Conservation (phyloP, 2,329 filamentous ascomycete species). For the Fulvia fulva region DNA sequence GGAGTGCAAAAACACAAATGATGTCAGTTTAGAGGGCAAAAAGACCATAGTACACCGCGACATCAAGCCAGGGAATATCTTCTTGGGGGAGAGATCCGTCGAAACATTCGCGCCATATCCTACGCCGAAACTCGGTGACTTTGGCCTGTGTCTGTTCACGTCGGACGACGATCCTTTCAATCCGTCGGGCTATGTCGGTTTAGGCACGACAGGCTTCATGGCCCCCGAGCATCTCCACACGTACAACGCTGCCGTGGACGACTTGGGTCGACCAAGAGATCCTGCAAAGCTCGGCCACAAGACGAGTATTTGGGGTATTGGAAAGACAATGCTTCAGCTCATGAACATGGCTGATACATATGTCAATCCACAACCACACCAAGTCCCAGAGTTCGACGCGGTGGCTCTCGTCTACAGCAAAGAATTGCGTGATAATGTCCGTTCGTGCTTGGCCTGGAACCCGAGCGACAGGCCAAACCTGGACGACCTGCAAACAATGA, state of each 20-base stretch:
- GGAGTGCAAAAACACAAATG: neutral
- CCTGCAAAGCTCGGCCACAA: neutral
- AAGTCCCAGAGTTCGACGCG: neutral
- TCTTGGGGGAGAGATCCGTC: slow-evolving; percentile 6
- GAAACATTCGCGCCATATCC: neutral
- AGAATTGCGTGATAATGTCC: neutral
- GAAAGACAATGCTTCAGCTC: neutral
- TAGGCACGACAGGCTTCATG: slow-evolving; percentile 12
- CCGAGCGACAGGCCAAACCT: neutral
- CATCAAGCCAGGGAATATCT: slow-evolving; percentile 22
- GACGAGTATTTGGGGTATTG: neutral
- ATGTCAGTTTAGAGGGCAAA: neutral
- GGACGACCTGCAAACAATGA: neutral
- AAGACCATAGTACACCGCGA: slow-evolving; percentile 21
- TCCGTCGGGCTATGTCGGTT: slow-evolving; percentile 5
- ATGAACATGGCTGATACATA: neutral
- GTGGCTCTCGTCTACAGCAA: neutral
- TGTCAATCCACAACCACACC: neutral
- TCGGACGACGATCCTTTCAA: slow-evolving; percentile 13
- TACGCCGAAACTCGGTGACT: slow-evolving; percentile 17
- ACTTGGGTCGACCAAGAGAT: neutral
- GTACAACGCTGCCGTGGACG: neutral
- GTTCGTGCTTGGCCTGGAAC: neutral
- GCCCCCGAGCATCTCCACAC: slow-evolving; percentile 14
- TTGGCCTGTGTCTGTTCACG: slow-evolving; percentile 16